Percentiles rank a stretch among this genome's conserved stretches.
These are phyloP conservation scores for Arthromyces matolae DNA, from an alignment of 768 basidiomycete genomes.

Conservation along the genomic window DNA sequence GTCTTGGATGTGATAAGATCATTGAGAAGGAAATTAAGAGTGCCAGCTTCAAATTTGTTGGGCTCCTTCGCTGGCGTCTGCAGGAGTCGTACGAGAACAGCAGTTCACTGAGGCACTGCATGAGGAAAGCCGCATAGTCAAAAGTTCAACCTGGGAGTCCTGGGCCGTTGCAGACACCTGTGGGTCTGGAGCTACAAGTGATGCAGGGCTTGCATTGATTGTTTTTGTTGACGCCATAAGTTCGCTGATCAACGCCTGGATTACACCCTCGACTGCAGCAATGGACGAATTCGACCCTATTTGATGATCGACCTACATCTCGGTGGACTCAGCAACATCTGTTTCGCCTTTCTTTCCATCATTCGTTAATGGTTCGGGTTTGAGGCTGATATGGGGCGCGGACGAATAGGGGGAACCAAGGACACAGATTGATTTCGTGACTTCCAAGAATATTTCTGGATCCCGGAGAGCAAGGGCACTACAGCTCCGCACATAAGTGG, in stretches of 20 bases:
- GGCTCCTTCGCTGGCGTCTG: constrained; percentile 65
- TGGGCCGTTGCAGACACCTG: too few species aligned
- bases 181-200: constrained; percentile 4
- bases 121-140: constrained; percentile 75
- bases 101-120: constrained; percentile 90
- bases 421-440: constrained; percentile 66
- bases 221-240: constrained; percentile 58
- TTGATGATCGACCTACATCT: constrained; percentile 60
- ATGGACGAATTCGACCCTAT: constrained; percentile 14
- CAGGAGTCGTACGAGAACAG: constrained; percentile 90
- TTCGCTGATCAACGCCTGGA: constrained; percentile 73
- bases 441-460: constrained; percentile 69
- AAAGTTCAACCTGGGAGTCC: constrained; percentile 23
- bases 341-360: constrained; percentile 23
- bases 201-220: constrained; percentile 30
- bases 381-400: constrained; percentile 57
- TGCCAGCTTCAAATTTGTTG: constrained; percentile 57
- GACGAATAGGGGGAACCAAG: constrained; percentile 66
- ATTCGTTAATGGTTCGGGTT: constrained; percentile 29
- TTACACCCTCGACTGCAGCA: constrained; percentile 52
- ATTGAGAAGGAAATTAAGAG: constrained; percentile 76
- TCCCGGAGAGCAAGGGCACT: constrained; percentile 81
- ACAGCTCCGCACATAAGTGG: constrained; percentile 70
- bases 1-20: constrained; percentile 80
- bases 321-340: constrained; percentile 28